phyloP scores from a whole-genome alignment of 306 rosid genomes.

The Acacia melanoxylon region DNA sequence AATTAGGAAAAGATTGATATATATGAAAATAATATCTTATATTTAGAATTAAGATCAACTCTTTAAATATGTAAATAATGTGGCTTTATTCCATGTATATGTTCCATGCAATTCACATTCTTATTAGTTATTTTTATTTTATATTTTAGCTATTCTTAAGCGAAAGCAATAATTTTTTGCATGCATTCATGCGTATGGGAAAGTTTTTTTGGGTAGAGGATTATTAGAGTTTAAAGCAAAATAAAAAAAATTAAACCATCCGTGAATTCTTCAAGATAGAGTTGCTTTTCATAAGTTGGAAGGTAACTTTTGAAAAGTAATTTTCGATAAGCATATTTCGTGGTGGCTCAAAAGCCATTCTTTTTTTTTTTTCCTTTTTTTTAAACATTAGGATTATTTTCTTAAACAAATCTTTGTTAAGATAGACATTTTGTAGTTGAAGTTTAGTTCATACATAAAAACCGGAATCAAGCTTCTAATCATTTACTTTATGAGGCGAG shows the following conservation, averaged over 20 bases:
- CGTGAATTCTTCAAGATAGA: constrained; percentile 2
- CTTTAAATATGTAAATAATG: neutral
- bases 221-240: neutral
- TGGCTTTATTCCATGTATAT: neutral
- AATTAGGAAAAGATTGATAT: no score
- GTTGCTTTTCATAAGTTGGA: neutral
- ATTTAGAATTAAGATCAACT: no score
- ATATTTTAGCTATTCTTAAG: neutral
- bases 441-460: neutral
- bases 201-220: neutral
- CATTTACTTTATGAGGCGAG: neutral
- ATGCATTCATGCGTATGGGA: neutral
- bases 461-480: neutral
- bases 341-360: neutral
- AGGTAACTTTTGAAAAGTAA: neutral
- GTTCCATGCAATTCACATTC: neutral
- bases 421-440: neutral
- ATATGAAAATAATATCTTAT: no score
- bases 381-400: neutral
- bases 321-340: neutral
- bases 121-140: neutral
- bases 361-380: neutral
- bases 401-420: neutral
- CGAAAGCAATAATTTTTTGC: neutral
- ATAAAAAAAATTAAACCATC: neutral